Conservation (phyloP, 345 rosid genomes). For the Salix arbutifolia region DNA sequence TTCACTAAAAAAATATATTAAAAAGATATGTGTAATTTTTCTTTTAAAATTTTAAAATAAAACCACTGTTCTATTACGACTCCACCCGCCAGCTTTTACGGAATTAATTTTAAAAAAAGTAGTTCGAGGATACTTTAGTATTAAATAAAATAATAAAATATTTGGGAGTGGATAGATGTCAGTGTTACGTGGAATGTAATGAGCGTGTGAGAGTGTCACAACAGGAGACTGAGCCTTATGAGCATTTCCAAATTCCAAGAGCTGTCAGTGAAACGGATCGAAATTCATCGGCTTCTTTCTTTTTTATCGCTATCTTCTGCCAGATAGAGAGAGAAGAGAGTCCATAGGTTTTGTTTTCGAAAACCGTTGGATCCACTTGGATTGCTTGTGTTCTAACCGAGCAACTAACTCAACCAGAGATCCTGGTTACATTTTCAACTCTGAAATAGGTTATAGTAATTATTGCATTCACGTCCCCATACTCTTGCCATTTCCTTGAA, state of each 20-base stretch:
- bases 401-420: slow-evolving; percentile 5
- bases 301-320: background rate
- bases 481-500: background rate
- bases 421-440: background rate
- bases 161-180: background rate
- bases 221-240: background rate
- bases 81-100: too few relatives aligned
- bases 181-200: slow-evolving; percentile 8
- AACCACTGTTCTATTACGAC: too few relatives aligned
- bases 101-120: too few relatives aligned
- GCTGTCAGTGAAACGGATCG: slow-evolving; percentile 1
- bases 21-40: too few relatives aligned
- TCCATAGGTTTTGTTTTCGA: slow-evolving; percentile 19
- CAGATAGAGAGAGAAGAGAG: background rate
- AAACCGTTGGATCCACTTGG: slow-evolving; percentile 30
- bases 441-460: background rate
- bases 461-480: slow-evolving; percentile 10
- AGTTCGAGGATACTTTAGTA: too few relatives aligned
- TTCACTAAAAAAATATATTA: too few relatives aligned
- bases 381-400: background rate
- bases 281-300: background rate
- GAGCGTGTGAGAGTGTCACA: background rate
- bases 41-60: too few relatives aligned
- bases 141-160: background rate
- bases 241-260: slow-evolving; percentile 1